phyloP scores from a whole-genome alignment of 73 alveolate genomes.

The Paramecium octaurelia region DNA sequence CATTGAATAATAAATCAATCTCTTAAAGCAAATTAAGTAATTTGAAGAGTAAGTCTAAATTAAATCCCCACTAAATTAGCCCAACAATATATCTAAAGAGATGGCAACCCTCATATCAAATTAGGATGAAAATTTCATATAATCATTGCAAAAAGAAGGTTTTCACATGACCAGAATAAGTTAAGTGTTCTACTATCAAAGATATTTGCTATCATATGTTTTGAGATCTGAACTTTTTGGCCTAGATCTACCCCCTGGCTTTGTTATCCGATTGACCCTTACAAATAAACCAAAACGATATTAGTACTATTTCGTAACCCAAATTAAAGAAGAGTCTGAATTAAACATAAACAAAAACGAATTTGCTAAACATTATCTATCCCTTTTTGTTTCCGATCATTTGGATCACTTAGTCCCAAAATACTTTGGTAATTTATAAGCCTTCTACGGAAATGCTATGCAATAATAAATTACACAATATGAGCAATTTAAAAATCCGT shows the following conservation, averaged over 20 bases:
- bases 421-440: background rate
- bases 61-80: background rate
- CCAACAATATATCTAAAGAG: background rate
- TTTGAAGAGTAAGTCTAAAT: background rate
- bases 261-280: background rate
- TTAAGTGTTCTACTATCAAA: background rate
- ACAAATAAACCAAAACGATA: background rate
- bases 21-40: background rate
- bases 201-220: background rate
- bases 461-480: background rate
- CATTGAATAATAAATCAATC: background rate
- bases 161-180: background rate
- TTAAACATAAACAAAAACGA: background rate
- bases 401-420: background rate
- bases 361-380: slow-evolving; percentile 18
- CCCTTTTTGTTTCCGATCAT: background rate
- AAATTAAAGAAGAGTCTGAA: background rate
- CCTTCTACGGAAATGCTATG: background rate
- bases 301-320: background rate
- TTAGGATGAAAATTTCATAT: background rate
- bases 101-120: background rate
- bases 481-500: slow-evolving; percentile 11
- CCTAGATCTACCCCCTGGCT: background rate
- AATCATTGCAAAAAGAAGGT: background rate
- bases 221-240: background rate